Base-by-base conservation (phyloP, 768 basidiomycete species). In the Rhizopogon roseolus region DNA sequence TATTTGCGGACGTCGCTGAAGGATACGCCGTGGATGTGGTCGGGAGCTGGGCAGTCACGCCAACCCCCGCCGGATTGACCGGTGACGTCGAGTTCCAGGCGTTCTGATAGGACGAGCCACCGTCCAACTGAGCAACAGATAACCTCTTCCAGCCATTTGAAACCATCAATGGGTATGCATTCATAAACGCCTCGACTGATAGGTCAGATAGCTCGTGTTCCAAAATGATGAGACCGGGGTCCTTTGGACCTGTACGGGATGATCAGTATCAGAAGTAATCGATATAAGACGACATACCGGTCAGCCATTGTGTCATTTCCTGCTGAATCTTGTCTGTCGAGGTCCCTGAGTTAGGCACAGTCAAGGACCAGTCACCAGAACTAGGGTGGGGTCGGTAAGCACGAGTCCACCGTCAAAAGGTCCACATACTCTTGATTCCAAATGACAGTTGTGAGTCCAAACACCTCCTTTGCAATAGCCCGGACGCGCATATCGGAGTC, bases 391-490 rank as follows among this genome's bases (percentile, higher is more conserved):
- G 22, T 36, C 37, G 49, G 54, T 27, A 53, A 25, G n/a, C 28
- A 22, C 17, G 19, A 41, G 53, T 14, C 11, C 42, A 29, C 41
- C 8, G 46, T 37, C 5, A 11, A 19, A 22, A 57, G 17, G 43
- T 17, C 2, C 6, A 56, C 81, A 51, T 71, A 90, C 88, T 95
- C 94, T 55, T 85, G 81, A 69, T 96, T 94, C 95, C 95, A 98
- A 59, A 91, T 71, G 52, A 95, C 80, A n/a, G 90, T 88, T 19
- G 77, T 77, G 58, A 98, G 68, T 25, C 90, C 92, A 64, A 97
- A 94, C 32, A 94, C 86, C 65, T 91, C 84, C 64, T 80, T 76
- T 25, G 94, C 95, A 62, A 98, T 90, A 4, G 93, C 85, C 37
- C 81, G 76, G 32, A 96, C 90, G 45, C 95, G 81, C 68, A 79